Evolutionary conservation across 2,329 filamentous ascomycete species (phyloP).

Genomic region (Fusarium xyrophilum): DNA sequence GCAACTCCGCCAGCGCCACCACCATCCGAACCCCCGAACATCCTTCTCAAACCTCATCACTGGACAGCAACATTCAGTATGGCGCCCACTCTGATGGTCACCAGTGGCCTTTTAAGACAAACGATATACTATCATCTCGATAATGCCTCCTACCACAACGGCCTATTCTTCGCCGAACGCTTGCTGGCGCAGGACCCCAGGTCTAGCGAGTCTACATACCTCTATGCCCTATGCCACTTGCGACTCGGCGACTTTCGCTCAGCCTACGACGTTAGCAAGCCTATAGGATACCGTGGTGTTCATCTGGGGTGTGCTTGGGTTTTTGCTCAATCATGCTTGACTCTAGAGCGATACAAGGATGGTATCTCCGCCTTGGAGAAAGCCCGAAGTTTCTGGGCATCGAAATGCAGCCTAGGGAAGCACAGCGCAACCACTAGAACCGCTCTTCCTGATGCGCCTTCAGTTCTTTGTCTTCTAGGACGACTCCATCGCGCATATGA

Average conservation of each 20-base stretch:
- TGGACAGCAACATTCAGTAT: slow-evolving; percentile 49
- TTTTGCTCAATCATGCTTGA: slow-evolving; percentile 87
- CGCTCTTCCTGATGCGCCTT: slow-evolving; percentile 80
- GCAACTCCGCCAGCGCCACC: slow-evolving; percentile 27
- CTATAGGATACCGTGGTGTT: slow-evolving; percentile 70
- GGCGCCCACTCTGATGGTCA: slow-evolving; percentile 60
- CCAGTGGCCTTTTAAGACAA: slow-evolving; percentile 63
- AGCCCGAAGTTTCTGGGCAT: slow-evolving; percentile 75
- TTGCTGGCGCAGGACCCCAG: slow-evolving; percentile 84
- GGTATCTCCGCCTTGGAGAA: slow-evolving; percentile 87
- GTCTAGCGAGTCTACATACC: slow-evolving; percentile 79
- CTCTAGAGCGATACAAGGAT: slow-evolving; percentile 78
- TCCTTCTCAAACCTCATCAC: slow-evolving; percentile 12
- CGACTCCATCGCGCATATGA: slow-evolving; percentile 87
- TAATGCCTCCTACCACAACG: slow-evolving; percentile 87
- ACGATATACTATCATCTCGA: slow-evolving; percentile 77
- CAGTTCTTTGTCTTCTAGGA: slow-evolving; percentile 82
- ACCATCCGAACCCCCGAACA: slow-evolving; percentile 10
- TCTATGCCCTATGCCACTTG: slow-evolving; percentile 84
- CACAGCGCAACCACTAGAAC: slow-evolving; percentile 79
- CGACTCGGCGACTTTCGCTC: slow-evolving; percentile 83
- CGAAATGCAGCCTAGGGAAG: slow-evolving; percentile 79
- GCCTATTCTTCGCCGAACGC: slow-evolving; percentile 90
- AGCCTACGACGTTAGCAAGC: slow-evolving; percentile 82
- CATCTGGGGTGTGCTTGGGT: slow-evolving; percentile 90